phyloP scores from a whole-genome alignment of 805 yeast species.

The Komagataella phaffii region DNA sequence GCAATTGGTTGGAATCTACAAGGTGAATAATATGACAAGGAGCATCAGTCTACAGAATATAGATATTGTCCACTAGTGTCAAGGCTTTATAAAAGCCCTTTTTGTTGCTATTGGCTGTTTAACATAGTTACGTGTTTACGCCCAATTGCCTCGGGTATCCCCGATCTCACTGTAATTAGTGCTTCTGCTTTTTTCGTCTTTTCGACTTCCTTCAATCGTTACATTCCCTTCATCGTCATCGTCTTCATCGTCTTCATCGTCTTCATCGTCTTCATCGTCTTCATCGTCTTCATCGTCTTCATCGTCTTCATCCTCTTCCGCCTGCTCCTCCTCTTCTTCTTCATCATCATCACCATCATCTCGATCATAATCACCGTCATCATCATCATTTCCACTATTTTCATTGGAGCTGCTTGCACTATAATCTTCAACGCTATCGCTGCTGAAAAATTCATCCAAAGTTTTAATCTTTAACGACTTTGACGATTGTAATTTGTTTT shows the following conservation, averaged over 20 bases:
- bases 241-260: background rate
- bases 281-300: constrained; percentile 5
- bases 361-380: constrained; percentile 17
- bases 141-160: background rate
- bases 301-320: constrained; percentile 2
- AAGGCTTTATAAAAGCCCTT: background rate
- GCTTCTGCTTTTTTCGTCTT: background rate
- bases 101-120: no score
- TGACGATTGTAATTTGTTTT: constrained; percentile 8
- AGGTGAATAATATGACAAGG: constrained; percentile 80
- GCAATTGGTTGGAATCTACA: constrained; percentile 90
- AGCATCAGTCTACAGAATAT: constrained; percentile 68
- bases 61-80: constrained; percentile 18
- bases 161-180: background rate
- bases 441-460: constrained; percentile 67
- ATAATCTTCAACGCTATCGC: constrained; percentile 11
- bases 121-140: no score
- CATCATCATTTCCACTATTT: constrained; percentile 18
- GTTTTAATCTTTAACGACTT: constrained; percentile 54
- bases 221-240: background rate
- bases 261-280: background rate
- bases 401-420: constrained; percentile 16
- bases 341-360: constrained; percentile 17
- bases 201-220: background rate
- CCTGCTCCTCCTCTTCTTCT: background rate